phyloP scores from a whole-genome alignment of 257 asterid species.

The Ilex aquifolium region DNA sequence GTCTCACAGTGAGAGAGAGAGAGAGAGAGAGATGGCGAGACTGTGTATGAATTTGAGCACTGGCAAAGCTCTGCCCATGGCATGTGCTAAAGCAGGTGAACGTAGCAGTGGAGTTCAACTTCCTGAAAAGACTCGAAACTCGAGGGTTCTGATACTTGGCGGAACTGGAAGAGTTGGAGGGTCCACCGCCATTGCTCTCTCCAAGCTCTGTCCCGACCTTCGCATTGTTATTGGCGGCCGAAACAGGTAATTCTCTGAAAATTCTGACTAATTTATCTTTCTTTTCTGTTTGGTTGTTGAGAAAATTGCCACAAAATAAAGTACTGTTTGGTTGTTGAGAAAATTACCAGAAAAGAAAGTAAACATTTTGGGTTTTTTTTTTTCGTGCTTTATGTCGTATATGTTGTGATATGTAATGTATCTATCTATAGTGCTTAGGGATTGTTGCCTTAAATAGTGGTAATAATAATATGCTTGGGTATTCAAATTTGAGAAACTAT shows the following conservation, averaged over 20 bases:
- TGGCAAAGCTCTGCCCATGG: slow-evolving; percentile 23
- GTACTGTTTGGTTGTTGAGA: too few relatives aligned
- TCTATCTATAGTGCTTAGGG: too few relatives aligned
- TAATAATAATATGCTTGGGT: too few relatives aligned
- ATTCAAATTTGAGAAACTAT: too few relatives aligned
- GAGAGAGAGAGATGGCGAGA: slow-evolving; percentile 33
- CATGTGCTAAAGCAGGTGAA: slow-evolving; percentile 23
- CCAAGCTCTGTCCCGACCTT: slow-evolving; percentile 63
- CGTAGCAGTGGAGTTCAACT: slow-evolving; percentile 33
- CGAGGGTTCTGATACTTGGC: slow-evolving; percentile 71
- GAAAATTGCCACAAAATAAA: neutral
- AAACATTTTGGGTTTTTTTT: too few relatives aligned
- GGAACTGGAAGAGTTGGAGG: slow-evolving; percentile 99
- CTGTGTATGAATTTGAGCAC: slow-evolving; percentile 42
- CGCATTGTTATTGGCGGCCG: slow-evolving; percentile 71
- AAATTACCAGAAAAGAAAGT: too few relatives aligned
- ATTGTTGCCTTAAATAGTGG: too few relatives aligned
- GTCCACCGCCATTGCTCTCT: slow-evolving; percentile 79
- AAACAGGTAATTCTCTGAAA: slow-evolving; percentile 41
- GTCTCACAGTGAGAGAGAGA: neutral
- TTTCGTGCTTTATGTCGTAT: too few relatives aligned
- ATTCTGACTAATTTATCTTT: neutral
- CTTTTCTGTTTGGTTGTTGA: neutral
- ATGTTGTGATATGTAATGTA: too few relatives aligned
- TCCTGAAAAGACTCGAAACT: slow-evolving; percentile 41